A percentile compares a stretch with the other conserved stretches of the same genome.
phyloP scores from a whole-genome alignment of 345 rosid genomes.

The Eucalyptus erythrocorys region DNA sequence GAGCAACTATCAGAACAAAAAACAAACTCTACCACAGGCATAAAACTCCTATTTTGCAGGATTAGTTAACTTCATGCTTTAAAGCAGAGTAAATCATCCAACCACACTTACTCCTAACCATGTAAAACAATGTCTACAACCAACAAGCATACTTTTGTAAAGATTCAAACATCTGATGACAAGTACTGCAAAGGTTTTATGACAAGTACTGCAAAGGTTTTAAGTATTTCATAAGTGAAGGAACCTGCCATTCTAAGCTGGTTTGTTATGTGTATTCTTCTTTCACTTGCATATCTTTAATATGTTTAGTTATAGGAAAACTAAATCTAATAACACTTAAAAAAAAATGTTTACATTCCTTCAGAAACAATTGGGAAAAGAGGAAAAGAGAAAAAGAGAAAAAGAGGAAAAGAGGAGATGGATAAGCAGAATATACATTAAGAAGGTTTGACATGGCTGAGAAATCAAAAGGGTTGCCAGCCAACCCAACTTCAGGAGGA shows the following conservation, averaged over 20 bases:
- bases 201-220: not conserved
- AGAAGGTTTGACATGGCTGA: conserved; percentile 38
- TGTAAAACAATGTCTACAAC: not conserved
- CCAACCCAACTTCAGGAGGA: conserved; percentile 12
- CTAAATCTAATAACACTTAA: not conserved
- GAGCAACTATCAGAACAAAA: not conserved
- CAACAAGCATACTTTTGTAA: not conserved
- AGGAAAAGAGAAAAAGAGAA: not conserved
- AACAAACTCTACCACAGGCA: not conserved
- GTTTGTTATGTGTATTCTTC: not conserved
- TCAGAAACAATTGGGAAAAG: not conserved
- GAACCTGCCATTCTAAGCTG: not conserved
- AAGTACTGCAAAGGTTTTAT: not conserved
- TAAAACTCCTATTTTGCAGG: not conserved
- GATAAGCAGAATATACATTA: conserved; percentile 6
- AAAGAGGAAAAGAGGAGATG: not conserved
- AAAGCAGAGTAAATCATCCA: not conserved
- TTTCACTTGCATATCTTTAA: not conserved
- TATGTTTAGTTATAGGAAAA: not conserved
- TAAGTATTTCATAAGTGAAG: not conserved
- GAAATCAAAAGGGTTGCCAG: conserved; percentile 34
- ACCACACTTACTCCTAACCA: not conserved
- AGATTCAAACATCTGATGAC: not conserved
- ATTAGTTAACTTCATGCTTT: not conserved
- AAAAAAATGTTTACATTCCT: not conserved